Base-by-base conservation (phyloP, 2,329 filamentous ascomycete genomes). In the Drechslerella coelobrocha region DNA sequence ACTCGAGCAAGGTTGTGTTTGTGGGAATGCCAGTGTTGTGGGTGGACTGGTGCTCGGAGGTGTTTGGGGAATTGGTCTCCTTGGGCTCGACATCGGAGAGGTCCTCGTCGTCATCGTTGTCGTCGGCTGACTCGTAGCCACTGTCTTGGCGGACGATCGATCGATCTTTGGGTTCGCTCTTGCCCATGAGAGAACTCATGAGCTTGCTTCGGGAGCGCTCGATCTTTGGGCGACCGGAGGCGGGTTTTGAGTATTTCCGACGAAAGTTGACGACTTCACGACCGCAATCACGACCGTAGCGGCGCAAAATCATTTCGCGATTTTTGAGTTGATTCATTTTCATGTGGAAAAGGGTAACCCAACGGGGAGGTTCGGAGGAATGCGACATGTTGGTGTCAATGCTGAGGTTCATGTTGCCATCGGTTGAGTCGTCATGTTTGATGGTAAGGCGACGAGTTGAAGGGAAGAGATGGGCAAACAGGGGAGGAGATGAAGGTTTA, bases 321-420 rank as follows among this genome's bases (percentile, higher is more conserved):
- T 87, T 87, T 76, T 87, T 88, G 61, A 97, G 82, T 78, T 97
- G 91, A 78, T 96, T 88, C 91, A 99, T 96, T 76, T 92, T 89
- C 69, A 97, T 83, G 79, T 99, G 93, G 80, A 97, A 97, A 51
- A 99, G 87, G 3, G 87, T 90, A 75, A 89, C 85, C 75, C 86
- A 86, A 73, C 87, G 85, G 73, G 85, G 85, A 56, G 81, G 80
- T 43, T 83, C 82, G 41, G 84, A 84, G 24, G 84, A 83, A 43
- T 72, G 63, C n/a, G 74, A 65, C 48, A 90, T 85, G 73, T 89
- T 82, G 4, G 91, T 93, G 78, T 96, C 92, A 66, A 97, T 84
- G 29, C 92, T 88, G 63, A 99, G 83, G 78, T 97, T 97, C 91
- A 97, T 95, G 82, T 97, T 96, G 34, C 93, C 93, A 78, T 99